Conservation (phyloP, 306 rosid genomes). For the Quercus engelmannii region DNA sequence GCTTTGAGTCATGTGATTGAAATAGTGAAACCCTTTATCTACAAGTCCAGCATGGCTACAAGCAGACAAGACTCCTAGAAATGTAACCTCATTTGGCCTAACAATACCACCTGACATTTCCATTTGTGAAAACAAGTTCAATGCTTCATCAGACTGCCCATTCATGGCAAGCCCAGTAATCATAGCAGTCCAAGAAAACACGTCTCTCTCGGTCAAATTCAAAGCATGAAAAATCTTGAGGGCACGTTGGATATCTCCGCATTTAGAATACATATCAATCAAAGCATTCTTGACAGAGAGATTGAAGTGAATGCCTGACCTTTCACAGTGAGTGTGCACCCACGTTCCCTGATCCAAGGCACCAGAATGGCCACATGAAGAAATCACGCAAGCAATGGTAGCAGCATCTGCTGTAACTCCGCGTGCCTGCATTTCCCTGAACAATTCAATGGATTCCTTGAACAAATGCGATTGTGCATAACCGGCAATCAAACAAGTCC, state of each 20-base stretch:
- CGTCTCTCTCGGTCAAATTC: not conserved
- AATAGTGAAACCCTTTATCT: not conserved
- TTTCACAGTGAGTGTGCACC: conserved; percentile 13
- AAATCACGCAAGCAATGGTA: conserved; percentile 4
- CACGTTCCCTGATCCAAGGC: conserved; percentile 19
- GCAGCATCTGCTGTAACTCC: conserved; percentile 13
- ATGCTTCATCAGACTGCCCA: conserved; percentile 2
- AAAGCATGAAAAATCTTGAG: conserved; percentile 7
- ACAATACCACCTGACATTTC: not conserved
- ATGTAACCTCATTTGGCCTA: conserved; percentile 13
- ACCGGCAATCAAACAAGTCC: conserved; percentile 19
- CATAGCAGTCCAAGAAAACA: conserved; percentile 23
- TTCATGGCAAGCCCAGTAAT: conserved; percentile 21
- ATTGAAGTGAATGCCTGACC: not conserved
- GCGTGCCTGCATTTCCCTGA: conserved; percentile 10
- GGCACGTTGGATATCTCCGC: conserved; percentile 17
- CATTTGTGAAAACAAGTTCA: conserved; percentile 18
- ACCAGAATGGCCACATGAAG: conserved; percentile 18
- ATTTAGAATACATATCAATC: conserved; percentile 20
- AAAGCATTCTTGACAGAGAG: conserved; percentile 15
- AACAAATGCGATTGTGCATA: conserved; percentile 1
- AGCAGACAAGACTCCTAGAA: conserved; percentile 11
- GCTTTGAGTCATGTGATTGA: conserved; percentile 5
- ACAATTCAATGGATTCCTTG: conserved; percentile 13
- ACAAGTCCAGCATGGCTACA: conserved; percentile 19